Conservation (phyloP, 768 basidiomycete species). For the Terana coerulea region DNA sequence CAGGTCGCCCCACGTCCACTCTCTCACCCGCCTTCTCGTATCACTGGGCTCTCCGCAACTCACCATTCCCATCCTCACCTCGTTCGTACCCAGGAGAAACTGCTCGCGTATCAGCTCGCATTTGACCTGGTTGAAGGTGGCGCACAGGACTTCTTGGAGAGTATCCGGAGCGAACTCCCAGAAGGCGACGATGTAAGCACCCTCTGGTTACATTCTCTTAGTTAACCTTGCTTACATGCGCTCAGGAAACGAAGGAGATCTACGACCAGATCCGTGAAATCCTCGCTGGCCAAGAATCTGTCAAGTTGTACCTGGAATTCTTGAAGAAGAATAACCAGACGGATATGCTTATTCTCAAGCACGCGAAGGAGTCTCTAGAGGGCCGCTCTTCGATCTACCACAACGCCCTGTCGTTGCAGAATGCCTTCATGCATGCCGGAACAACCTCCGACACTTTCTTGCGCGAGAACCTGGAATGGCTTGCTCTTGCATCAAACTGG, state of each 20-base stretch:
- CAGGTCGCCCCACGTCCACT: slow-evolving; percentile 71
- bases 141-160: slow-evolving; percentile 87
- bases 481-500: slow-evolving; percentile 94
- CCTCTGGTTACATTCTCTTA: not conserved
- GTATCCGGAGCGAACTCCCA: slow-evolving; percentile 64
- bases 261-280: slow-evolving; percentile 81
- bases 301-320: slow-evolving; percentile 93
- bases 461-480: slow-evolving; percentile 95
- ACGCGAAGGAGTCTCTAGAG: slow-evolving; percentile 91
- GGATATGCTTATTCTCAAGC: slow-evolving; percentile 87
- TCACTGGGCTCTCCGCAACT: slow-evolving; percentile 81
- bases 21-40: slow-evolving; percentile 85
- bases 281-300: slow-evolving; percentile 86
- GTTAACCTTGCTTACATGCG: not conserved
- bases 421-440: slow-evolving; percentile 98
- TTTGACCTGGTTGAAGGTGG: slow-evolving; percentile 96
- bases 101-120: slow-evolving; percentile 91
- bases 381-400: slow-evolving; percentile 96
- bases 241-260: slow-evolving; percentile 53
- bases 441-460: slow-evolving; percentile 94
- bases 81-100: slow-evolving; percentile 67
- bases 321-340: slow-evolving; percentile 91
- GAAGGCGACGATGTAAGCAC: slow-evolving; percentile 57
- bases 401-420: slow-evolving; percentile 92
- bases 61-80: slow-evolving; percentile 68